Base-by-base conservation (phyloP, 164 flowering plant species). In the Chimonanthus praecox region DNA sequence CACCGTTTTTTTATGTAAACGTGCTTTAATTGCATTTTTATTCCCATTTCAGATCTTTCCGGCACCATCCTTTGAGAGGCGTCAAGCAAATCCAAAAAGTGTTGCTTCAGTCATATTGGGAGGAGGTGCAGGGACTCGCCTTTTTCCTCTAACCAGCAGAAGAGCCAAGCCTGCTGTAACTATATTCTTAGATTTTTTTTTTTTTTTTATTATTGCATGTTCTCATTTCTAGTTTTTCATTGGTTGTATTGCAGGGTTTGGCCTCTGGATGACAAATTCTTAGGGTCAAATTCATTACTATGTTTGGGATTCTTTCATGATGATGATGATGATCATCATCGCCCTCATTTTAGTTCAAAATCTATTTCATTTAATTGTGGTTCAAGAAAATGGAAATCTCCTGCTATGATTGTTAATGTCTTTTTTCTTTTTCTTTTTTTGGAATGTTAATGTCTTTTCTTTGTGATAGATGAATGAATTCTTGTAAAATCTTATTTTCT, bases 81-180 rank as follows among this genome's bases (percentile, higher is more conserved):
- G 18, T 45, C 45, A 13, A 21, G 78, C 78, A 48, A 45, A 76
- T 54, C 78, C 78, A 6, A 76, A 71, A n/a, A 71, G 46, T 7
- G 71, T 71, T 65, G 74, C 71, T 71, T 64, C 78, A 11, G 71
- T 76, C 58, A 76, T 76, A 71, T 60, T 76, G 73, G 78, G 78
- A 45, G 78, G 78, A n/a, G 78, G 74, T 7, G 71, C 74, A 5
- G 78, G 78, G 51, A 76, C 78, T 46, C 74, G 70, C 51, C 74
- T 76, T 21, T 71, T 71, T 47, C 78, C 78, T 45, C 78, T 76
- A 11, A 76, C 78, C 60, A 71, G 71, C 64, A 66, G 10, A 33
- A 76, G 78, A 67, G 78, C 78, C 16, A 71, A 66, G 58, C 78
- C 78, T 11, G 78, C 78, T 18, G 78, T 76, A 71, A 68, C 72